Base-by-base conservation (phyloP, 2,329 filamentous ascomycete genomes). In the Penicillium thymicola region DNA sequence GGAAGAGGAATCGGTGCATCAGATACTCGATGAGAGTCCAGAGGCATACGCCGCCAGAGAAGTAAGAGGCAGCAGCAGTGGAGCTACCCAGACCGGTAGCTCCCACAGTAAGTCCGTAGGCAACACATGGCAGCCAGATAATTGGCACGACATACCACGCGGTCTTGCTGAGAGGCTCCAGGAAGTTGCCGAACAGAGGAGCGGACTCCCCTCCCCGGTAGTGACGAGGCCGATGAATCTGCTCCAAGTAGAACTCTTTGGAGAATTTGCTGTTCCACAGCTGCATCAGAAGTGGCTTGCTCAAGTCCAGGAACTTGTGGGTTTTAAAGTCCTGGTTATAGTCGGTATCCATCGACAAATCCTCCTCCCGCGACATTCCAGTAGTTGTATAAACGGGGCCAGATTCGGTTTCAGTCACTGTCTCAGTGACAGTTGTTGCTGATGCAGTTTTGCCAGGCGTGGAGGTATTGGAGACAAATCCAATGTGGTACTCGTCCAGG, bases 231-330 rank as follows among this genome's bases (percentile, higher is more conserved):
- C 94, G 88, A 73, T 99, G 94, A 51, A 99, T 90, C 74, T 99
- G 94, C 65, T 97, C 88, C 25, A 99, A 83, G 71, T 99, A 99
- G 72, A 99, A 99, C n/a, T 90, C 85, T 74, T 97, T 99, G 72
- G 79, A 85, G 78, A 97, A 99, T 30, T 89, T 89, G 45, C 92
- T 89, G 63, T 79, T 83, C 89, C 90, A 97, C 41, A 99, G 84
- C 75, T 99, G 94, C 75, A 88, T 81, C 54, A 99, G 82, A 54
- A 99, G 82, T 7, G 94, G 93, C 67, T 83, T 86, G 77, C 84
- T 89, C 55, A 99, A 82, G 70, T 99, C 93, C 59, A 99, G 82
- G 70, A 99, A 99, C 75, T 96, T 95, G 83, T 97, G 88, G 57
- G 83, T 89, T 76, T 90, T 89, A 80, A 89, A 99, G 71, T 99